Evolutionary conservation across 768 basidiomycete genomes (phyloP).

Genomic region (Crassisporium funariophilum): DNA sequence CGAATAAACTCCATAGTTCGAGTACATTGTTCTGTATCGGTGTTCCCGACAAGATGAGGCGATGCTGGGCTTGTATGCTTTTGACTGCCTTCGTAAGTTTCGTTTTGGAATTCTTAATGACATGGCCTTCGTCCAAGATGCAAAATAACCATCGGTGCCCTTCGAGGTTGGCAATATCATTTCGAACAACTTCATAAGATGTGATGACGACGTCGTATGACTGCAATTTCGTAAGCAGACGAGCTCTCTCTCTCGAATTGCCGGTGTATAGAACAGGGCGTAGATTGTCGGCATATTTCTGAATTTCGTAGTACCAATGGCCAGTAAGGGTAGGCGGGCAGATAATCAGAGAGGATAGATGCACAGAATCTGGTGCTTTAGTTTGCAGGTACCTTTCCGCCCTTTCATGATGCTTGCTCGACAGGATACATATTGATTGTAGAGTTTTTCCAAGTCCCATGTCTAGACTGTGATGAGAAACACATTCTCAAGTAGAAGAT

Average conservation of each 20-base stretch:
- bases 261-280: slow-evolving; percentile 89
- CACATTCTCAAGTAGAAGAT: neutral
- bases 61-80: slow-evolving; percentile 84
- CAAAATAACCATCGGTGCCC: slow-evolving; percentile 90
- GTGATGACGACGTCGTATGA: slow-evolving; percentile 91
- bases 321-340: slow-evolving; percentile 98
- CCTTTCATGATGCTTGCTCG: slow-evolving; percentile 91
- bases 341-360: slow-evolving; percentile 91
- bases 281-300: slow-evolving; percentile 87
- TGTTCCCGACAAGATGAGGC: slow-evolving; percentile 93
- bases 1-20: slow-evolving; percentile 98
- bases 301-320: slow-evolving; percentile 98
- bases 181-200: slow-evolving; percentile 96
- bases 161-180: slow-evolving; percentile 81
- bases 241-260: slow-evolving; percentile 76
- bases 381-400: slow-evolving; percentile 65
- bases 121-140: slow-evolving; percentile 96
- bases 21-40: slow-evolving; percentile 99
- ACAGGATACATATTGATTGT: slow-evolving; percentile 96
- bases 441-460: slow-evolving; percentile 99
- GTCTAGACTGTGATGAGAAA: slow-evolving; percentile 49
- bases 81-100: slow-evolving; percentile 98
- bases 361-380: slow-evolving; percentile 72
- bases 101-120: slow-evolving; percentile 98
- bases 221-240: slow-evolving; percentile 63